Conservation (phyloP, 2,329 filamentous ascomycete species). For the Aspergillus floridensis region DNA sequence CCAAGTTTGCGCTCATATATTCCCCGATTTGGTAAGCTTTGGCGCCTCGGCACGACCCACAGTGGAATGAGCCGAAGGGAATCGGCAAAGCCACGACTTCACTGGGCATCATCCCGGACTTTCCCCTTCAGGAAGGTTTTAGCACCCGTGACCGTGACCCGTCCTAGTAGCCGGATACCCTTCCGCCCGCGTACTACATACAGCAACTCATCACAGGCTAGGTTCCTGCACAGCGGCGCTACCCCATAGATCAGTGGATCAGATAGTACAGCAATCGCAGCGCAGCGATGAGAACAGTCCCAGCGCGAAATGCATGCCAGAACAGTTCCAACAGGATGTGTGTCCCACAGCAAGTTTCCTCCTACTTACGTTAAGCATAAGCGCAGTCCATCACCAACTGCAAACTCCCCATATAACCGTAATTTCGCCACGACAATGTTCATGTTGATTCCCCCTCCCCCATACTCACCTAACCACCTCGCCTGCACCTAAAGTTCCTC, state of each 20-base stretch:
- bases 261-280: background rate
- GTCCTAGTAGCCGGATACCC: too few relatives aligned
- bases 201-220: too few relatives aligned
- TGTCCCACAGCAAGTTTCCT: background rate
- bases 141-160: background rate
- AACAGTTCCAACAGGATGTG: background rate
- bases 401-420: background rate
- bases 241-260: background rate
- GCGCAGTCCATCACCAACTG: constrained; percentile 7
- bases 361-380: constrained; percentile 21
- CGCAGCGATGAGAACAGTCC: background rate
- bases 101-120: background rate
- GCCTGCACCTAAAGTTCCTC: background rate
- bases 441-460: background rate
- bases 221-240: too few relatives aligned
- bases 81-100: background rate
- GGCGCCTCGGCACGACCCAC: constrained; percentile 6
- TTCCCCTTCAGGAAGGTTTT: background rate
- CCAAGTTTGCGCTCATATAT: background rate
- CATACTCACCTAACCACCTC: background rate
- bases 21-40: constrained; percentile 8
- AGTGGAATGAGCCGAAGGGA: background rate
- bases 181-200: too few relatives aligned
- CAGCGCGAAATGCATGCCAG: background rate
- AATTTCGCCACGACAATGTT: background rate